These are phyloP conservation scores for Blastocladiella emersonii DNA, from an alignment of 371 early-diverging fungal species.

Conservation along the genomic window DNA sequence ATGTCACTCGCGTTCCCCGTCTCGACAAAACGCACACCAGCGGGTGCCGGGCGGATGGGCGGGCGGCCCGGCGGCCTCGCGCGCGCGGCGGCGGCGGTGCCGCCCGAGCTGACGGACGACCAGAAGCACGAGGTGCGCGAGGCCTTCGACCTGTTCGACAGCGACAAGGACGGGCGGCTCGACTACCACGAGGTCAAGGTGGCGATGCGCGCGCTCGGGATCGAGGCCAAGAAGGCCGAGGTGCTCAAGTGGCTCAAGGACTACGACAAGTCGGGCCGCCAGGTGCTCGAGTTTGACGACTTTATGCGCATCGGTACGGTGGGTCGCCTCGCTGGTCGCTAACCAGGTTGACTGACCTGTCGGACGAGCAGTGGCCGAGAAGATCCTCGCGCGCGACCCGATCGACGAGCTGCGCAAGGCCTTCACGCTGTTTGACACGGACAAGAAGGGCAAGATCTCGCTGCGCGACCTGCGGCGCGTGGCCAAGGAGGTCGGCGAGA, in stretches of 20 bases:
- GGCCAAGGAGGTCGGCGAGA: slow-evolving; percentile 62
- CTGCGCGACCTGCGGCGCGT: slow-evolving; percentile 43
- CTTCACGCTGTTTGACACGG: slow-evolving; percentile 61
- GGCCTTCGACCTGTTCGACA: slow-evolving; percentile 60
- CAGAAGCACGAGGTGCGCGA: slow-evolving; percentile 52
- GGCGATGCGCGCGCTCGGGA: slow-evolving; percentile 61
- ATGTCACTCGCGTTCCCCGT: background rate
- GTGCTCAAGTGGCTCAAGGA: slow-evolving; percentile 46
- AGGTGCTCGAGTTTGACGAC: slow-evolving; percentile 41
- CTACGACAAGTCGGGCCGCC: slow-evolving; percentile 33
- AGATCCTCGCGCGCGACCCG: slow-evolving; percentile 51
- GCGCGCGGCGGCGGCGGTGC: background rate
- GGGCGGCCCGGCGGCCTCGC: background rate
- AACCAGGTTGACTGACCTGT: too few species aligned
- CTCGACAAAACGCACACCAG: background rate
- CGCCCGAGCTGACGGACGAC: slow-evolving; percentile 34
- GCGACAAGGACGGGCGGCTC: slow-evolving; percentile 48
- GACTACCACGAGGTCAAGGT: slow-evolving; percentile 68
- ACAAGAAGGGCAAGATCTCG: slow-evolving; percentile 45
- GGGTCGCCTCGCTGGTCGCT: background rate
- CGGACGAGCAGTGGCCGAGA: slow-evolving; percentile 53
- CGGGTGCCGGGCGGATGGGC: background rate
- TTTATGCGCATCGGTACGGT: slow-evolving; percentile 42
- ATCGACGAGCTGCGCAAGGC: slow-evolving; percentile 62
- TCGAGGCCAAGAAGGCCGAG: slow-evolving; percentile 56